A percentile compares a stretch with the other conserved stretches of the same genome.
These are phyloP conservation scores for Posidonia australis DNA, from an alignment of 106 monocot genomes.

Conservation along the genomic window DNA sequence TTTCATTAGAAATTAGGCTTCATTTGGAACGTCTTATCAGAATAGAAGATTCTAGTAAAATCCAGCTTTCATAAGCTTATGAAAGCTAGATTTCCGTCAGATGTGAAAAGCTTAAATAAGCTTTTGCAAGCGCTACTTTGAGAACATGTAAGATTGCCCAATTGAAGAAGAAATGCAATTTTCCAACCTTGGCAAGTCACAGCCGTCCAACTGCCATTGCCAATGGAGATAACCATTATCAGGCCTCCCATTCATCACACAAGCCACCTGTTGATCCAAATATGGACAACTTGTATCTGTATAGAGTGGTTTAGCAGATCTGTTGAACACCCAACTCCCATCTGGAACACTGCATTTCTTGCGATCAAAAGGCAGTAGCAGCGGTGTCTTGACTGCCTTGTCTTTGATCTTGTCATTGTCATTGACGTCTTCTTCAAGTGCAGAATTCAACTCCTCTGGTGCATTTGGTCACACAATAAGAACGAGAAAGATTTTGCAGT, in stretches of 20 bases:
- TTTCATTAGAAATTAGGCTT: no score
- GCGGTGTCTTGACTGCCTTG: constrained; percentile 25
- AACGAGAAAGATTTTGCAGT: no score
- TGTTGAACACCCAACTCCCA: constrained; percentile 66
- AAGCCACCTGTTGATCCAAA: constrained; percentile 42
- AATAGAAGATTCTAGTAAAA: no score
- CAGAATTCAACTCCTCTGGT: background rate
- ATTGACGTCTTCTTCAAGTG: constrained; percentile 18
- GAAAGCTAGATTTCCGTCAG: no score
- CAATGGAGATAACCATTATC: constrained; percentile 62
- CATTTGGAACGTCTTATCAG: no score
- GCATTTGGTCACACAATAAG: background rate
- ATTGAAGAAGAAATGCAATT: background rate
- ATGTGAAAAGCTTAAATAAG: no score
- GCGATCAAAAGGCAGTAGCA: constrained; percentile 17
- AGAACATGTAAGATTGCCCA: no score
- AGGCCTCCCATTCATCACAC: constrained; percentile 64
- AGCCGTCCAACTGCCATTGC: constrained; percentile 74
- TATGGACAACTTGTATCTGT: constrained; percentile 65
- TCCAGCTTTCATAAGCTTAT: no score
- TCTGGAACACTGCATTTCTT: constrained; percentile 43
- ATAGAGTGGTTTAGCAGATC: constrained; percentile 31
- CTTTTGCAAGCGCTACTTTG: no score
- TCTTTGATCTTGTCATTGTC: background rate
- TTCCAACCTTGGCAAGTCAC: constrained; percentile 66